phyloP scores from a whole-genome alignment of 2,329 filamentous ascomycete genomes.

The Scedosporium apiospermum region DNA sequence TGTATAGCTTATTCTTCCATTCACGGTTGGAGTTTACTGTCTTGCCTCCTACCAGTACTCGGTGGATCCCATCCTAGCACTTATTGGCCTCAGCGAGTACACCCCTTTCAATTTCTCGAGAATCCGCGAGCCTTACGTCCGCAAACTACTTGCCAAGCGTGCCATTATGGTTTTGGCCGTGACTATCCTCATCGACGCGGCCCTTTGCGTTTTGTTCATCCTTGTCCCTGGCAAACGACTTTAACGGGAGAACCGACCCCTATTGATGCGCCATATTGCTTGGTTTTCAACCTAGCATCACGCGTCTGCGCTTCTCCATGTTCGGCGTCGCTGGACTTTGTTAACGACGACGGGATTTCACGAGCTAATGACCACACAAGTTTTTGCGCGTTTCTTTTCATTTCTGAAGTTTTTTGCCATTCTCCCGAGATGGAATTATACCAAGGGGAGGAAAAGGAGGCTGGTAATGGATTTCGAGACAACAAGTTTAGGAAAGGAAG shows the following conservation, averaged over 20 bases:
- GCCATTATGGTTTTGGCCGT: constrained; percentile 71
- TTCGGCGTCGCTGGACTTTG: neutral
- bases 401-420: constrained; percentile 7
- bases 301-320: neutral
- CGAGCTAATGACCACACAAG: constrained; percentile 1
- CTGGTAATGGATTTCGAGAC: neutral
- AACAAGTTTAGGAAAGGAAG: neutral
- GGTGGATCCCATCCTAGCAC: constrained; percentile 81
- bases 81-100: constrained; percentile 90
- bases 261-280: neutral
- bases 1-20: constrained; percentile 64
- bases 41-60: constrained; percentile 91
- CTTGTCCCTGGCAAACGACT: constrained; percentile 84
- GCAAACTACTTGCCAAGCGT: constrained; percentile 73
- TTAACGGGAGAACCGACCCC: constrained; percentile 24
- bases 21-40: constrained; percentile 82
- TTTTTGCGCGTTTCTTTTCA: constrained; percentile 8
- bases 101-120: constrained; percentile 86
- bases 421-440: constrained; percentile 1
- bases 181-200: constrained; percentile 67
- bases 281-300: neutral
- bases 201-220: constrained; percentile 83
- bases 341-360: neutral
- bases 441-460: neutral
- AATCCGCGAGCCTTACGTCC: constrained; percentile 85